Conservation (phyloP, 164 flowering plant genomes). For the Magnolia kwangsiensis region DNA sequence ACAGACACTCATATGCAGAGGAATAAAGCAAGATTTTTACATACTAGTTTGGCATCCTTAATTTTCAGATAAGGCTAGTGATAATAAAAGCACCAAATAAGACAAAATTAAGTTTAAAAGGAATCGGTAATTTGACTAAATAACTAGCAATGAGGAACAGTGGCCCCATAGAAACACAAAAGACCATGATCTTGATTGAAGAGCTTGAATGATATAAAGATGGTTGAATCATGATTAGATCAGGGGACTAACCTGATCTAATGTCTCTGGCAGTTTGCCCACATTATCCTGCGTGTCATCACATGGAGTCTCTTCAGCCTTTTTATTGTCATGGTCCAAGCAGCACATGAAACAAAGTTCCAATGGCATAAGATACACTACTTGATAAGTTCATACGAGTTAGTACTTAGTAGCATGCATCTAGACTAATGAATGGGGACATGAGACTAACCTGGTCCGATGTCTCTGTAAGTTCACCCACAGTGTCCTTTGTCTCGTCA, state of each 20-base stretch:
- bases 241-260: constrained; percentile 39
- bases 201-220: too few species aligned
- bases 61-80: too few species aligned
- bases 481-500: constrained; percentile 27
- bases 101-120: too few species aligned
- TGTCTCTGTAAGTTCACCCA: constrained; percentile 29
- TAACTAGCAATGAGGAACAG: too few species aligned
- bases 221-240: too few species aligned
- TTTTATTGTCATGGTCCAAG: constrained; percentile 9
- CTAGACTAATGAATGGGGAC: not conserved
- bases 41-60: too few species aligned
- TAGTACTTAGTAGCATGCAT: not conserved
- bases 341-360: constrained; percentile 1
- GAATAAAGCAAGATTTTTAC: too few species aligned
- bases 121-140: too few species aligned
- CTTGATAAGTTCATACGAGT: not conserved
- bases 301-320: constrained; percentile 23
- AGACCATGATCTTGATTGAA: too few species aligned
- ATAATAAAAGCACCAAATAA: too few species aligned
- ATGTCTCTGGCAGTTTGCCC: constrained; percentile 28
- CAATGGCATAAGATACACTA: not conserved
- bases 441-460: constrained; percentile 37
- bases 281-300: constrained; percentile 28
- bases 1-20: too few species aligned
- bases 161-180: too few species aligned